Base-by-base conservation (phyloP, 2,329 filamentous ascomycete genomes). In the Acrocalymma vagum region DNA sequence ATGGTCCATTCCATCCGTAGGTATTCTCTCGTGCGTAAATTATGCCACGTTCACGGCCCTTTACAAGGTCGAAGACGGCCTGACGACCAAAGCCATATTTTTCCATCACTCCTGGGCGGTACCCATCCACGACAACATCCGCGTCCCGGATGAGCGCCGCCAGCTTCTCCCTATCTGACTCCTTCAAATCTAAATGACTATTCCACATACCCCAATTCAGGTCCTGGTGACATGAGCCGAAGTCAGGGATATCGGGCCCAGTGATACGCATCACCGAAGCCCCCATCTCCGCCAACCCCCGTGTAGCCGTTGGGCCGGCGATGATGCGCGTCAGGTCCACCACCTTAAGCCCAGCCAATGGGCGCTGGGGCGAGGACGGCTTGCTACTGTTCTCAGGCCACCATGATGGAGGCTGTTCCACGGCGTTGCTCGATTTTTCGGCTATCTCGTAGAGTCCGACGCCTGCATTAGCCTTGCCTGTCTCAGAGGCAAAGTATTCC, bases 1-100 rank as follows among this genome's bases (percentile, higher is more conserved):
- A 87, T 46, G 83, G 79, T 5, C 76, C 78, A 17, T 76, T 67
- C 17, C 77, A 81, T 74, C n/a, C 75, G 51, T 77, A 78, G 55
- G 74, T 77, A 59, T 77, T 78, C 58, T 78, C 76, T n/a, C 68
- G 67, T 0, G 75, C 72, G 40, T 73, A 75, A 8, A 79, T 63
- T 9, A 77, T 67, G 4, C 74, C 63, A 9, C 67, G 66, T 13
- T 73, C 62, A 11, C 58, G 53, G 5, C 55, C 65, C 23, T 60
- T 74, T 15, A 14, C 13, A 48, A 73, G 55, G 33, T 57, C 62
- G 10, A 72, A 55, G 23, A 76, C 52, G 13, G 63, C 64, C 9
- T 72, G 52, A 3, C 71, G 58, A 1, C 72, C 67, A 14, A 74
- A 63, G 1, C 72, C 72, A 9, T 61, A 65, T 17, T 63, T 60